Percentiles rank a stretch among this genome's conserved stretches.
Conservation (phyloP, 208 protist genomes). For the Blechomonas ayalai region DNA sequence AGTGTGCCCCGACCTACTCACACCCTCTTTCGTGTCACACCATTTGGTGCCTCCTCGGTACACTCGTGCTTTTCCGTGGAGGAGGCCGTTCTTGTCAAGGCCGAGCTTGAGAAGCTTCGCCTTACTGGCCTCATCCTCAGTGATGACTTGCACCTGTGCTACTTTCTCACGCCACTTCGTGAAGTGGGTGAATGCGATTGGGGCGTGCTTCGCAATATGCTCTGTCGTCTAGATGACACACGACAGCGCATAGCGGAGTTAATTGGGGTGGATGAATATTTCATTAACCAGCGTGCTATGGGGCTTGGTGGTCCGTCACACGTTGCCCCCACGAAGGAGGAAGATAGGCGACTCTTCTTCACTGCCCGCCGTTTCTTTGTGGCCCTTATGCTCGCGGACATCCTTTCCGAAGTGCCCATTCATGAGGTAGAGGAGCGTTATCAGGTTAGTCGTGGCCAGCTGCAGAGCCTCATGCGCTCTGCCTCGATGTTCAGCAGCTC, state of each 20-base stretch:
- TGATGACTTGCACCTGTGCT: constrained; percentile 88
- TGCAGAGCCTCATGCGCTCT: constrained; percentile 79
- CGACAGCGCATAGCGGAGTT: constrained; percentile 74
- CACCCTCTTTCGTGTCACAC: constrained; percentile 32
- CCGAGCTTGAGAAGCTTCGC: constrained; percentile 60
- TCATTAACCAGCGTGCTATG: constrained; percentile 67
- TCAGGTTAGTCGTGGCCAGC: constrained; percentile 64
- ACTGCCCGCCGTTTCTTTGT: constrained; percentile 83
- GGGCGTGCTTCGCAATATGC: constrained; percentile 48
- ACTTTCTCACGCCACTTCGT: constrained; percentile 82
- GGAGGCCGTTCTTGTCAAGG: constrained; percentile 62
- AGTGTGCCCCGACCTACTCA: not conserved
- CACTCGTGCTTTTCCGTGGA: constrained; percentile 78
- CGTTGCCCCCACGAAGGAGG: constrained; percentile 14
- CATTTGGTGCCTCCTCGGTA: constrained; percentile 67
- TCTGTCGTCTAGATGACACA: constrained; percentile 51
- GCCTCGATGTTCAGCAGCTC: constrained; percentile 83
- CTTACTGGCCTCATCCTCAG: constrained; percentile 69
- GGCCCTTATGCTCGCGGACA: constrained; percentile 82
- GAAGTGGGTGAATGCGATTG: constrained; percentile 75
- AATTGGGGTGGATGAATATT: constrained; percentile 66
- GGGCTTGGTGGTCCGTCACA: constrained; percentile 19
- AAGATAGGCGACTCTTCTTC: constrained; percentile 36
- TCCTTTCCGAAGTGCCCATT: constrained; percentile 76
- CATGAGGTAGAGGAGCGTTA: constrained; percentile 56